A percentile compares a stretch with the other conserved stretches of the same genome.
phyloP scores from a whole-genome alignment of 768 basidiomycete species.

The Boletellus emodensis region DNA sequence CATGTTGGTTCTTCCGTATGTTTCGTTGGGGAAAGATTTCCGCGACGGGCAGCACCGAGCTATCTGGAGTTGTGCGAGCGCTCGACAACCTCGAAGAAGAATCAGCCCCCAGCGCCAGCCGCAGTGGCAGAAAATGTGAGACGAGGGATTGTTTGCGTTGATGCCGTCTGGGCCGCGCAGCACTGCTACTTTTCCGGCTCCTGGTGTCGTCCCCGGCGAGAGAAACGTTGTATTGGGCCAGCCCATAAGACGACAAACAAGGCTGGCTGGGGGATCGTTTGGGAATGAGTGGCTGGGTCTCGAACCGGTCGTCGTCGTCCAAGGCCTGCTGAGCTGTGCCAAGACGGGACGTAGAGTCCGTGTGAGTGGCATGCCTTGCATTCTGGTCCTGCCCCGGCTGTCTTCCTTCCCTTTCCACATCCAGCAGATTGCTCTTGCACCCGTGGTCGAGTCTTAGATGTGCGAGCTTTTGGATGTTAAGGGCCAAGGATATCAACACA shows the following conservation, averaged over 20 bases:
- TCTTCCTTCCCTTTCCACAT: slow-evolving; percentile 14
- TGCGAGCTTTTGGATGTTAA: slow-evolving; percentile 91
- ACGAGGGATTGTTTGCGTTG: slow-evolving; percentile 30
- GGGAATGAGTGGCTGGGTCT: slow-evolving; percentile 30
- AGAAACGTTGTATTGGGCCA: slow-evolving; percentile 1
- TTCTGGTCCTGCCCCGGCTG: background rate
- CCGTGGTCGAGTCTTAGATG: slow-evolving; percentile 62
- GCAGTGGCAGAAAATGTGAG: slow-evolving; percentile 35
- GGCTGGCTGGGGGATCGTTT: slow-evolving; percentile 22
- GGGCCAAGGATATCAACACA: slow-evolving; percentile 81
- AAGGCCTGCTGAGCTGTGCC: slow-evolving; percentile 7
- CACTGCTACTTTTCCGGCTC: slow-evolving; percentile 25
- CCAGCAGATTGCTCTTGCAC: slow-evolving; percentile 17
- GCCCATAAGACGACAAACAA: slow-evolving; percentile 18
- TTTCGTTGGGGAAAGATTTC: slow-evolving; percentile 31
- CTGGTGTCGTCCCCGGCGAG: slow-evolving; percentile 23
- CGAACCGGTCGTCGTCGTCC: slow-evolving; percentile 11
- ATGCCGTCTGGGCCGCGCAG: slow-evolving; percentile 16
- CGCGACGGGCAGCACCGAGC: slow-evolving; percentile 35
- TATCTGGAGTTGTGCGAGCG: background rate
- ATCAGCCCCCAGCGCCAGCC: slow-evolving; percentile 5
- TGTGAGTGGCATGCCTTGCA: background rate
- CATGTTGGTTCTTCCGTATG: slow-evolving; percentile 2
- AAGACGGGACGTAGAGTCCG: slow-evolving; percentile 1
- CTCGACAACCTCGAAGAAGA: slow-evolving; percentile 5